Evolutionary conservation across 371 early-diverging fungal genomes (phyloP), one percentile per base, ranked within the genome.

Genomic region (Mycotypha africana): DNA sequence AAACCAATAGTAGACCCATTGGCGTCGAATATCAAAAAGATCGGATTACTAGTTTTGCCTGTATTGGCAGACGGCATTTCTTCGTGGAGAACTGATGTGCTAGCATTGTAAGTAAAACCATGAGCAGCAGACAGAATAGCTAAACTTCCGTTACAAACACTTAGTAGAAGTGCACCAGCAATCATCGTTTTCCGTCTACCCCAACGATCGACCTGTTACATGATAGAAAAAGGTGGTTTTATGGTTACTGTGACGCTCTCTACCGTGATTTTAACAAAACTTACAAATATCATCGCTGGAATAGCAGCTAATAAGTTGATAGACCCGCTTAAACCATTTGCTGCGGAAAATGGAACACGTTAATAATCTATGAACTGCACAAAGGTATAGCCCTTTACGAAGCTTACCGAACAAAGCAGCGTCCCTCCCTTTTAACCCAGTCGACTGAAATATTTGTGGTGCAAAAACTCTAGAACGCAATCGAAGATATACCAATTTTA

Each of bases 271-370:
- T 5, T n/a, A 33, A 11, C 11, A 26, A n/a, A 8, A 49, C 74
- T 54, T 70, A 88, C 86, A 39, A 85, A 79, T 15, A 89, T 58
- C 45, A 88, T 86, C 17, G 88, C 85, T 2, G 87, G 86, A 22
- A 89, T 79, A 15, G 88, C 85, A 17, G 78, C 70, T 38, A 82
- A 40, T 33, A 85, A 52, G 47, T 88, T 86, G 37, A 88, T 69
- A 21, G 81, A 59, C 25, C 88, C 86, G 42, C 83, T 84, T 45
- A 86, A 63, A 0, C 79, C 84, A 32, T 81, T 83, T 10, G 85
- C 88, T 52, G 72, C n/a, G n/a, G n/a, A n/a, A n/a, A n/a, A n/a
- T n/a, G n/a, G n/a, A n/a, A n/a, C n/a, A n/a, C n/a, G n/a, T n/a
- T n/a, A n/a, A n/a, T n/a, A n/a, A n/a, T n/a, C n/a, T n/a, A n/a